These are phyloP conservation scores for Karstenula rhodostoma DNA, from an alignment of 2,329 filamentous ascomycete genomes.

Conservation along the genomic window DNA sequence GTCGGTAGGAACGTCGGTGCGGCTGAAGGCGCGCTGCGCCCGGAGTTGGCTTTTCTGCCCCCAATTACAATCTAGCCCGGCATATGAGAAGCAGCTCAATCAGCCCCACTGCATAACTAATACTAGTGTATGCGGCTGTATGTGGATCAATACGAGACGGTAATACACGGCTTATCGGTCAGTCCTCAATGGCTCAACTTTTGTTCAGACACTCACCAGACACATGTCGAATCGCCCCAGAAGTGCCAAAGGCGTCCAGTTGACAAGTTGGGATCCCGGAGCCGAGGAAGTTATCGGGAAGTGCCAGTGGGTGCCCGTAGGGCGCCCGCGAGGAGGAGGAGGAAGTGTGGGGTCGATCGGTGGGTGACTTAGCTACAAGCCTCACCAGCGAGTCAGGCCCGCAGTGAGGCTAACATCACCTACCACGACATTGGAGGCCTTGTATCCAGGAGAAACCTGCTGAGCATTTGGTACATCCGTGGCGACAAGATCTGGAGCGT, in stretches of 20 bases:
- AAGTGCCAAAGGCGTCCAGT: background rate
- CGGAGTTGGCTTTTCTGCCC: background rate
- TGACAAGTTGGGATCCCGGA: background rate
- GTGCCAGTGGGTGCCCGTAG: background rate
- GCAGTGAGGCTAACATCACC: conserved; percentile 67
- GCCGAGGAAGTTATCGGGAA: background rate
- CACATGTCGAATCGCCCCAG: background rate
- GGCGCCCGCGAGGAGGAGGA: too few relatives aligned
- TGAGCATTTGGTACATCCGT: conserved; percentile 30
- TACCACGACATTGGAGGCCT: conserved; percentile 64
- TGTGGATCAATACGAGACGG: background rate
- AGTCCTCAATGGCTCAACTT: background rate
- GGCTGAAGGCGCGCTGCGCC: background rate
- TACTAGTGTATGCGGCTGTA: background rate
- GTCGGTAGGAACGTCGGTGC: background rate
- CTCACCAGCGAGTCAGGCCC: conserved; percentile 70
- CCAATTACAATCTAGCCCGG: background rate
- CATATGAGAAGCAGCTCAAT: background rate
- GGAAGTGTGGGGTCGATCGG: too few relatives aligned
- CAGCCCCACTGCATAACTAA: background rate
- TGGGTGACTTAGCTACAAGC: conserved; percentile 66
- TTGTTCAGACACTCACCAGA: background rate
- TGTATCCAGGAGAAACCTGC: conserved; percentile 69
- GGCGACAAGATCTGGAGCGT: conserved; percentile 25
- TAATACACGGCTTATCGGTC: background rate